Percentiles rank a stretch among this genome's conserved stretches.
Evolutionary conservation across 371 early-diverging fungal genomes (phyloP).

Genomic region (Saksenaea vasiformis): DNA sequence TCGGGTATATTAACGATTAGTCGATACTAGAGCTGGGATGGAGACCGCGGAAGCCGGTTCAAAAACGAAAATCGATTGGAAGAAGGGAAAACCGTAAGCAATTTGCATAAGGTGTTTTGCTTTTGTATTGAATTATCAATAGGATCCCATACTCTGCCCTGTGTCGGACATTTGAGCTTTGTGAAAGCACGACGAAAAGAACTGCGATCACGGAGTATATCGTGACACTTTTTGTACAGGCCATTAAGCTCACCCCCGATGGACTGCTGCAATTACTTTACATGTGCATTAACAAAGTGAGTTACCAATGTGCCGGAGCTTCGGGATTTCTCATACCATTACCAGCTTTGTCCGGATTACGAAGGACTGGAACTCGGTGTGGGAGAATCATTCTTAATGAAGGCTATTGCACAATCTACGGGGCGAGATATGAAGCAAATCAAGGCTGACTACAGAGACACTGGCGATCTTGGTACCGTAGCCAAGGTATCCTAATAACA

Average conservation of each 20-base stretch:
- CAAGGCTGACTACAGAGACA: constrained; percentile 74
- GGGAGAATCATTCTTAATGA: constrained; percentile 93
- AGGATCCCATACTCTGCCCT: constrained; percentile 84
- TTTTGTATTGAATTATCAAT: background rate
- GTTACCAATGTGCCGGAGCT: background rate
- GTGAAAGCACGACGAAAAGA: constrained; percentile 73
- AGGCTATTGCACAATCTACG: constrained; percentile 91
- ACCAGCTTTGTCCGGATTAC: constrained; percentile 90
- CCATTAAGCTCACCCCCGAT: constrained; percentile 73
- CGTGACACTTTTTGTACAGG: constrained; percentile 73
- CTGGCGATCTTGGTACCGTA: constrained; percentile 94
- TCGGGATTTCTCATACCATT: background rate
- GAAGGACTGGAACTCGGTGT: constrained; percentile 96
- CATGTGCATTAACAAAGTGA: constrained; percentile 90
- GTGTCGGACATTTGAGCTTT: constrained; percentile 84
- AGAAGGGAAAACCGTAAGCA: constrained; percentile 50
- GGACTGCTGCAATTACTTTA: constrained; percentile 81
- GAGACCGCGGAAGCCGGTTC: constrained; percentile 25
- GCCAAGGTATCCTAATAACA: constrained; percentile 65
- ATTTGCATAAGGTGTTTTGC: background rate
- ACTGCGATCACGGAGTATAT: constrained; percentile 83
- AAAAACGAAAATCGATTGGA: constrained; percentile 38
- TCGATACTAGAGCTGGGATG: constrained; percentile 28
- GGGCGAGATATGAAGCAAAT: constrained; percentile 77
- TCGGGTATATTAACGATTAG: background rate